Conservation (phyloP, 805 yeast genomes). For the Ogataea pini region DNA sequence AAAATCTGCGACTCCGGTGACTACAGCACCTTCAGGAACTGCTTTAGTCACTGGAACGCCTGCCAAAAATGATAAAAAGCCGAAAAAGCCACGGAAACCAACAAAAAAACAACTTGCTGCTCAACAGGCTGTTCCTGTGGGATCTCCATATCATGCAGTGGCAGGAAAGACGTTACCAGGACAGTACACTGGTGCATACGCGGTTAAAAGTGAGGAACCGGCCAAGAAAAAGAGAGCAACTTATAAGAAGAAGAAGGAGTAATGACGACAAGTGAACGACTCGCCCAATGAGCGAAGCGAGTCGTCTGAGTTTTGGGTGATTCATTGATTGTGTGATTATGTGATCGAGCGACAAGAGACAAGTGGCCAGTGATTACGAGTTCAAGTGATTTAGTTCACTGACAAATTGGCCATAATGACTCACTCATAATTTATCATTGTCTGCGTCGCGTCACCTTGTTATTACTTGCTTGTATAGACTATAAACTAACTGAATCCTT, state of each 20-base stretch:
- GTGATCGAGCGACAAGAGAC: too few relatives aligned
- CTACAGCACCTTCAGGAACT: slow-evolving; percentile 1
- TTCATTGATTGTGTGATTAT: too few relatives aligned
- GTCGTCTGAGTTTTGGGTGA: too few relatives aligned
- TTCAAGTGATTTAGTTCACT: too few relatives aligned
- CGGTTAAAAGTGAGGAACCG: slow-evolving; percentile 23
- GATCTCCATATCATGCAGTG: slow-evolving; percentile 18
- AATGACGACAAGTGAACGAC: background rate
- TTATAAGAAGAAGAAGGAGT: slow-evolving; percentile 28
- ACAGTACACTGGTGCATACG: slow-evolving; percentile 19
- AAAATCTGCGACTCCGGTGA: slow-evolving; percentile 8
- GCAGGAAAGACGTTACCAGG: slow-evolving; percentile 36
- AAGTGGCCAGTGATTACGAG: background rate
- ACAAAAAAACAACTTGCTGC: slow-evolving; percentile 35
- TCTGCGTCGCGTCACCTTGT: too few relatives aligned
- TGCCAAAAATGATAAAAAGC: slow-evolving; percentile 22
- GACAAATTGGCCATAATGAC: too few relatives aligned
- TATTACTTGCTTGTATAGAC: too few relatives aligned
- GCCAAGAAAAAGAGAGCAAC: slow-evolving; percentile 32
- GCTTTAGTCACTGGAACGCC: slow-evolving; percentile 1
- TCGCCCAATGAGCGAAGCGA: background rate
- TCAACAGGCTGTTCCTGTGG: slow-evolving; percentile 28
- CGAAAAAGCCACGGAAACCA: slow-evolving; percentile 34
- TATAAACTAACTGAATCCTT: too few relatives aligned
- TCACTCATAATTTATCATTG: too few relatives aligned